phyloP scores from a whole-genome alignment of 495 filamentous ascomycete species.

The Parmelia sp. region DNA sequence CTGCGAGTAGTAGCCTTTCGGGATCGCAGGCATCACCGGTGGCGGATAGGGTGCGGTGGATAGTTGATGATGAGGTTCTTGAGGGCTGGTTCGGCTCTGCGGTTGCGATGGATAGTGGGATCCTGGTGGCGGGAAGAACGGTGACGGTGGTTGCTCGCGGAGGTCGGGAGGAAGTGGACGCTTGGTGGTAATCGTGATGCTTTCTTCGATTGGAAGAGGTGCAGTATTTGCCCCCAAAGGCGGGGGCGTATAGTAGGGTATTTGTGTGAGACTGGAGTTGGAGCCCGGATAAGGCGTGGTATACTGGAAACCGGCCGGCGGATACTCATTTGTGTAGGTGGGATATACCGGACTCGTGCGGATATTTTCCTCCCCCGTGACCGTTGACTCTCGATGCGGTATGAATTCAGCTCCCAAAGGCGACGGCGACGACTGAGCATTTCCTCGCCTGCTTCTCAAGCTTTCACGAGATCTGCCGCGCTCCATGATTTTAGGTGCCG shows the following conservation, averaged over 20 bases:
- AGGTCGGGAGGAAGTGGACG: slow-evolving; percentile 23
- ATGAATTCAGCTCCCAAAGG: slow-evolving; percentile 35
- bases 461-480: slow-evolving; percentile 37
- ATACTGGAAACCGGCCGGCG: slow-evolving; percentile 13
- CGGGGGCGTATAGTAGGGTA: slow-evolving; percentile 2
- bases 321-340: neutral
- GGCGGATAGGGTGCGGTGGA: slow-evolving; percentile 18
- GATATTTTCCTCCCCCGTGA: neutral
- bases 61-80: slow-evolving; percentile 7
- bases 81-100: slow-evolving; percentile 14
- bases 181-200: slow-evolving; percentile 23
- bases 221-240: slow-evolving; percentile 19
- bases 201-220: slow-evolving; percentile 22
- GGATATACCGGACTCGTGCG: slow-evolving; percentile 22
- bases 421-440: slow-evolving; percentile 33
- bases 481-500: slow-evolving; percentile 25
- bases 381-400: slow-evolving; percentile 15
- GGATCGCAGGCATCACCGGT: slow-evolving; percentile 13
- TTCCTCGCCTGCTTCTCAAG: slow-evolving; percentile 29
- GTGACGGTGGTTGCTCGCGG: slow-evolving; percentile 6
- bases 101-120: slow-evolving; percentile 9
- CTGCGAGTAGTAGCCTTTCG: slow-evolving; percentile 47
- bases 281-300: slow-evolving; percentile 16
- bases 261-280: slow-evolving; percentile 9
- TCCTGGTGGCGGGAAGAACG: slow-evolving; percentile 16